Percentiles rank a stretch among this genome's conserved stretches.
These are phyloP conservation scores for Fraxinus cuspidata DNA, from an alignment of 257 asterid genomes.

Conservation along the genomic window DNA sequence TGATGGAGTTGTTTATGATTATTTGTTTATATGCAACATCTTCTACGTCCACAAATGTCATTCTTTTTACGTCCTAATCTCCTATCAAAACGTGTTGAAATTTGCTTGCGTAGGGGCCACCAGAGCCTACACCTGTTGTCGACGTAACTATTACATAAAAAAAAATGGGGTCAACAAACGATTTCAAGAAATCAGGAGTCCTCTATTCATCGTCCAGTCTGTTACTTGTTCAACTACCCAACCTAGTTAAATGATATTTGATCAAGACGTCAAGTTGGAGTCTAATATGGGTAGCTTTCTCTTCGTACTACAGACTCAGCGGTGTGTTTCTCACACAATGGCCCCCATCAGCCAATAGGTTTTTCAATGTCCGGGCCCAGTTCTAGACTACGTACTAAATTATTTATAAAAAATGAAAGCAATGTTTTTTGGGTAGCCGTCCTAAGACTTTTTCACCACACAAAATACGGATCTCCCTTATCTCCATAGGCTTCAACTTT, in stretches of 20 bases:
- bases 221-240: neutral
- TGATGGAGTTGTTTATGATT: too few relatives aligned
- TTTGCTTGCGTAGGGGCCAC: too few relatives aligned
- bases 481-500: neutral
- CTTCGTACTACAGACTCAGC: neutral
- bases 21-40: too few relatives aligned
- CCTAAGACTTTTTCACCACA: slow-evolving; percentile 24
- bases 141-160: too few relatives aligned
- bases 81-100: too few relatives aligned
- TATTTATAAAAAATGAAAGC: neutral
- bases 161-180: too few relatives aligned
- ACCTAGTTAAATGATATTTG: neutral
- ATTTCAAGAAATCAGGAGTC: too few relatives aligned
- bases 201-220: neutral
- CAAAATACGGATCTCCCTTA: neutral
- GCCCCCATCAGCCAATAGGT: neutral
- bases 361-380: neutral
- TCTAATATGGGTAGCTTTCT: neutral
- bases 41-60: too few relatives aligned
- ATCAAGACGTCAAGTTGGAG: slow-evolving; percentile 1
- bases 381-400: neutral
- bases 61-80: too few relatives aligned
- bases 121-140: too few relatives aligned
- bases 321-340: neutral
- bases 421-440: slow-evolving; percentile 21